Conservation (phyloP, 805 yeast genomes). For the Scheffersomyces ergatensis region DNA sequence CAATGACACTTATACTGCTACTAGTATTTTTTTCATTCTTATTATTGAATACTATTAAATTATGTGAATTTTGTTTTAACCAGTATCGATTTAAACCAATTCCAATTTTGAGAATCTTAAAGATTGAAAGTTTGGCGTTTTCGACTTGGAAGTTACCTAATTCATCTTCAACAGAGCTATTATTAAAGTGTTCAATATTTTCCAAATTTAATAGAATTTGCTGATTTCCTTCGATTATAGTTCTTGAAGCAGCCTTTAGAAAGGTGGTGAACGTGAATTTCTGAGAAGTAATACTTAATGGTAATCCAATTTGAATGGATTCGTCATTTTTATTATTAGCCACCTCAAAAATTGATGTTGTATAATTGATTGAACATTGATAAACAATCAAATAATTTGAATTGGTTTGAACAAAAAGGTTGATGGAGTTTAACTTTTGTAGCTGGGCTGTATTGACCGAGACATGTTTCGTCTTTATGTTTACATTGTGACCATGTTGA, state of each 20-base stretch:
- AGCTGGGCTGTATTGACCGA: conserved; percentile 34
- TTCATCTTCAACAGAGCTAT: conserved; percentile 29
- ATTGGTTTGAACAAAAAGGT: conserved; percentile 41
- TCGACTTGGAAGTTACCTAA: conserved; percentile 23
- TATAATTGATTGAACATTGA: conserved; percentile 29
- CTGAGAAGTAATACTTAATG: conserved; percentile 24
- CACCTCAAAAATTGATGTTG: conserved; percentile 32
- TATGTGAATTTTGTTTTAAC: conserved; percentile 39
- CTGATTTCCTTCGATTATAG: conserved; percentile 27
- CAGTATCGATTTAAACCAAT: conserved; percentile 30
- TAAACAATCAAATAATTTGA: conserved; percentile 41
- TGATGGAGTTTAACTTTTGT: conserved; percentile 22
- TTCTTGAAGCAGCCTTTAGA: conserved; percentile 29
- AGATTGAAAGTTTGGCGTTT: conserved; percentile 23
- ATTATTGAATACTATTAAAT: conserved; percentile 29
- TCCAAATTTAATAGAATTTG: conserved; percentile 20
- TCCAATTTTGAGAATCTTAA: conserved; percentile 31
- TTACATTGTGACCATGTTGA: conserved; percentile 45
- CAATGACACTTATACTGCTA: not conserved
- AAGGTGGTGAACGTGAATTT: conserved; percentile 25
- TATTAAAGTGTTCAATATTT: conserved; percentile 33
- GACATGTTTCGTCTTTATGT: conserved; percentile 36
- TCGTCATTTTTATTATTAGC: conserved; percentile 21
- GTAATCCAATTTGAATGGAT: conserved; percentile 33
- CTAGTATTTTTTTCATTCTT: conserved; percentile 9